A percentile compares a stretch with the other conserved stretches of the same genome.
Evolutionary conservation across 2,329 filamentous ascomycete genomes (phyloP).

Genomic region (Aspergillus pseudonomiae): DNA sequence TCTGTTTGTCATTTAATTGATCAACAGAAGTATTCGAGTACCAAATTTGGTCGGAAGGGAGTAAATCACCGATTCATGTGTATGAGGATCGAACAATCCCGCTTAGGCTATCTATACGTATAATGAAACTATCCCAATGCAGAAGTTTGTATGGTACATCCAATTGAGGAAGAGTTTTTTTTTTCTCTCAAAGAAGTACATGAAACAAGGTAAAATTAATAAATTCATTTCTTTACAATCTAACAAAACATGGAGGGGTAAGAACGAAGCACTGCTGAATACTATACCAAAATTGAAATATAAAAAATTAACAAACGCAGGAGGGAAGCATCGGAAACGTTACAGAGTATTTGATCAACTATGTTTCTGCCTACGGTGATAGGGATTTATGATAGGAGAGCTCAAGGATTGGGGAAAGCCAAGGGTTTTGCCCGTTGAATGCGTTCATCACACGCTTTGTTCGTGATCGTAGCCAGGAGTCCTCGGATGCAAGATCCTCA

Average conservation of each 20-base stretch:
- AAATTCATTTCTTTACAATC: not conserved
- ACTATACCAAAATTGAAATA: not conserved
- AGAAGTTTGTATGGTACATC: not conserved
- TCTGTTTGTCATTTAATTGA: constrained; percentile 6
- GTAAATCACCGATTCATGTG: not conserved
- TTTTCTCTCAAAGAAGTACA: not conserved
- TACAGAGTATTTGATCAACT: not conserved
- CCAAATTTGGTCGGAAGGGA: not conserved
- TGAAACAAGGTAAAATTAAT: not conserved
- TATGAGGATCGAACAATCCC: not conserved
- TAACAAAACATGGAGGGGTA: not conserved
- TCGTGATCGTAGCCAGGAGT: constrained; percentile 28
- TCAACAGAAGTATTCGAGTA: not conserved
- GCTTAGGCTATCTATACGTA: not conserved
- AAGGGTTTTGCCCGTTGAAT: not conserved
- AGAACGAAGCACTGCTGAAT: not conserved
- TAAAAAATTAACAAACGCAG: not conserved
- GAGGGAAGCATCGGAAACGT: not conserved
- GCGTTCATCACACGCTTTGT: constrained; percentile 12
- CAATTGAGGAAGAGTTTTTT: not conserved
- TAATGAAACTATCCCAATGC: not conserved
- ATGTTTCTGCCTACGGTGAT: not conserved
- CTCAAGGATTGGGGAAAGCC: not conserved
- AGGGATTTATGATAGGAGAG: not conserved
- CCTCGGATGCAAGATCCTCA: constrained; percentile 29